Base-by-base conservation (phyloP, 805 yeast species). In the Lachancea sp. region DNA sequence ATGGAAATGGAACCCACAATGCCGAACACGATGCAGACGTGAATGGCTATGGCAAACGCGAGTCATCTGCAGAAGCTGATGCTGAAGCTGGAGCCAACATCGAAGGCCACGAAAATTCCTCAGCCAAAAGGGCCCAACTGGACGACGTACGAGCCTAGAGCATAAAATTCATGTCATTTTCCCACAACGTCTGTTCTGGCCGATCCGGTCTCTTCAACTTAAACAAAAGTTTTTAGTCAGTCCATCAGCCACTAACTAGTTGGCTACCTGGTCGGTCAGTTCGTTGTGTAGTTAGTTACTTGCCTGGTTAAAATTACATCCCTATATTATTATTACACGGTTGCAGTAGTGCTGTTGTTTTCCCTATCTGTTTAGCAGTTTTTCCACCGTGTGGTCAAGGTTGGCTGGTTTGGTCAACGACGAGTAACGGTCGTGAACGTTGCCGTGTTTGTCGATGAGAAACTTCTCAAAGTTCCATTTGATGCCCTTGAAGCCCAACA, bases 381-480 rank as follows among this genome's bases (percentile, higher is more conserved):
- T 68, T 62, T 82, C 82, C 49, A 87, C 78, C 41, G 75, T 75
- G 34, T 71, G 58, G 49, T 77, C 81, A 36, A 89, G 62, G 25
- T 74, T 67, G 13, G 65, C 56, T 27, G 98, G 98, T 41, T 80
- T 73, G 27, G 87, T 78, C 44, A 79, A 63, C 4, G 95, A 79
- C 12, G 83, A 75, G 66, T 70, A 81, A 56, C 96, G 76, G 41
- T 66, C 68, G 33, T 71, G 72, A 26, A 82, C 86, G 0, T 68
- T 53, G 26, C 88, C 88, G 1, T 73, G 52, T 49, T 69, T 68
- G 58, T 75, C 75, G 34, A 81, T 59, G 38, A 81, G 46, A 59
- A 81, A 81, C 68, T 85, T 85, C 58, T 83, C 91, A 57, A 85
- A 85, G 66, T 85, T 85, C 93, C 93, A 85, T 59, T 79, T 75